Evolutionary conservation across 352 stramenopile species (phyloP), one percentile per base, ranked within the genome.

Genomic region (Elongisporangium anandrum): DNA sequence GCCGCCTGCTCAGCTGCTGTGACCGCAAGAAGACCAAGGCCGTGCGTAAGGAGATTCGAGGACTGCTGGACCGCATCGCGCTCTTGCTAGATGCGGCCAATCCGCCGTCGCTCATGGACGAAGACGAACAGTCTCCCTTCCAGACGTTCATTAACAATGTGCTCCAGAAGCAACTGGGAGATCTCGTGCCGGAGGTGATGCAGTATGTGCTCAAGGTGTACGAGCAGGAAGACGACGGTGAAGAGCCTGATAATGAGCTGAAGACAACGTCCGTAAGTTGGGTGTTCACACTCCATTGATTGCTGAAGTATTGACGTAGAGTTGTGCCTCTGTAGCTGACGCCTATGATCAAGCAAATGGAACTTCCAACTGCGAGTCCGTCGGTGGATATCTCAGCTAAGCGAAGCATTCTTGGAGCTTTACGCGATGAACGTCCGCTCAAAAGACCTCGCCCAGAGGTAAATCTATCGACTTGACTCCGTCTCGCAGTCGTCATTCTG

Each of bases 11-110:
- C 23, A 53, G 56, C 45, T 88, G 77, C 48, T 77, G 64, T 26
- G 57, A 64, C 41, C 34, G 7, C 1, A 69, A 63, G 6, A 79
- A 52, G 8, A 67, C 54, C 15, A 79, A 68, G 51, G 17, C 26
- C 13, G 21, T 64, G 55, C 87, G 77, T 64, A 90, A 79, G 26
- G 83, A 95, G 66, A 74, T 92, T 22, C 68, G 77, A 17, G 67
- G 71, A 10, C 66, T 95, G 5, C 53, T 93, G 61, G 85, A 92
- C n/a, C 75, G 81, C 12, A 72, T 93, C 17, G 85, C 85, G 16
- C 63, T 95, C 61, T 64, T 90, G 17, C 62, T 93, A 50, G 85
- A 93, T 34, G 82, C 83, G 10, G 79, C 77, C 0, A 92, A 85
- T 24, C 80, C 80, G 20, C 67, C 75, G 23, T 87, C 77, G 17